phyloP scores from a whole-genome alignment of 1,284 basidiomycete genomes.

The Malassezia japonica region DNA sequence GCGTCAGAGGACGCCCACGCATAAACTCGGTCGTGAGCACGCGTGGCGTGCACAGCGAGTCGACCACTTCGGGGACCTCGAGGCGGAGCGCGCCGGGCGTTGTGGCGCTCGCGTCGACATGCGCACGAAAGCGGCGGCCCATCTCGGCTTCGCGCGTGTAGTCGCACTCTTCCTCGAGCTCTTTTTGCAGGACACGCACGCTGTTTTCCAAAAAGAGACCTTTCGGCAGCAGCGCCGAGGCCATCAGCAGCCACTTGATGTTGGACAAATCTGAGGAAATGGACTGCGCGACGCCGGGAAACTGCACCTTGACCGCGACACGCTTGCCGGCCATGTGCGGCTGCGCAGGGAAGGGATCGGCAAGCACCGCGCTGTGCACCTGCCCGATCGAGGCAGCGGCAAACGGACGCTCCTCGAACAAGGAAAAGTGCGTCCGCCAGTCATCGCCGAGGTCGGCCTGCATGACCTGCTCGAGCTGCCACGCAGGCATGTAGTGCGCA shows the following conservation, averaged over 20 bases:
- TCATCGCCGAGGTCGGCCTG: slow-evolving; percentile 62
- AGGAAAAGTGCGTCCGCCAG: slow-evolving; percentile 64
- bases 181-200: slow-evolving; percentile 74
- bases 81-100: slow-evolving; percentile 52
- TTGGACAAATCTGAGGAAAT: slow-evolving; percentile 82
- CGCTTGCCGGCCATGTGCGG: slow-evolving; percentile 27
- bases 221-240: slow-evolving; percentile 68
- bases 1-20: slow-evolving; percentile 65
- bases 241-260: slow-evolving; percentile 70
- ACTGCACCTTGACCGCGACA: slow-evolving; percentile 89
- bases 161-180: slow-evolving; percentile 90
- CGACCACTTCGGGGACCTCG: slow-evolving; percentile 68
- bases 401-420: slow-evolving; percentile 78
- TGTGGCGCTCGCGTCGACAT: slow-evolving; percentile 15
- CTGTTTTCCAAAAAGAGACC: slow-evolving; percentile 71
- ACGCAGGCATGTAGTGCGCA: slow-evolving; percentile 97
- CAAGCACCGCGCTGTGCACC: slow-evolving; percentile 70
- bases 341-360: slow-evolving; percentile 26
- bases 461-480: slow-evolving; percentile 87
- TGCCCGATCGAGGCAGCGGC: slow-evolving; percentile 96
- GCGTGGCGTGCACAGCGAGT: slow-evolving; percentile 66
- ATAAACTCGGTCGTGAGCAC: slow-evolving; percentile 87
- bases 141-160: slow-evolving; percentile 78
- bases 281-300: slow-evolving; percentile 77
- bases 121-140: slow-evolving; percentile 56